A percentile compares a stretch with the other conserved stretches of the same genome.
Conservation (phyloP, 495 filamentous ascomycete genomes). For the Penicillium salamii region DNA sequence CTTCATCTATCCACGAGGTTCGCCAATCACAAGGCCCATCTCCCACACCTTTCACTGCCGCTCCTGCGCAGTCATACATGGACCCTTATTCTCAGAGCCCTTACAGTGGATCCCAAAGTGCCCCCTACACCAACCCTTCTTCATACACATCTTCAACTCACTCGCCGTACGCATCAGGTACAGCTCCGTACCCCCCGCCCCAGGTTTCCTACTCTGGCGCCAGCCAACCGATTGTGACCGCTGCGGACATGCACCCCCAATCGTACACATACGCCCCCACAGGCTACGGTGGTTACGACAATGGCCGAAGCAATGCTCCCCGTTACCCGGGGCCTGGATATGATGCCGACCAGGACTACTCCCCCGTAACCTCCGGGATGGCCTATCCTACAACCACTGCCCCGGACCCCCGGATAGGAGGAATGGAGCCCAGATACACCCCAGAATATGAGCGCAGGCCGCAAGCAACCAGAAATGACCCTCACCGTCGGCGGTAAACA, state of each 20-base stretch:
- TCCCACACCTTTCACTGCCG: conserved; percentile 38
- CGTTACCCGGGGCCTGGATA: conserved; percentile 47
- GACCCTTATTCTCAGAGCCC: conserved; percentile 36
- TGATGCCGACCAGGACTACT: conserved; percentile 45
- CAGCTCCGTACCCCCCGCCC: conserved; percentile 35
- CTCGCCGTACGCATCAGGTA: conserved; percentile 37
- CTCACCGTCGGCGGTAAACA: conserved; percentile 40
- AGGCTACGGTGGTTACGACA: conserved; percentile 40
- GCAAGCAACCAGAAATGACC: conserved; percentile 41
- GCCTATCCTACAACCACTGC: conserved; percentile 44
- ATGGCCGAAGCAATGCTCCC: conserved; percentile 44
- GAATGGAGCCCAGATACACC: conserved; percentile 50
- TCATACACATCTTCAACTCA: conserved; percentile 35
- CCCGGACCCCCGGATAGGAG: conserved; percentile 47
- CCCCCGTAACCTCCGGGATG: conserved; percentile 43
- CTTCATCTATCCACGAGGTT: conserved; percentile 35
- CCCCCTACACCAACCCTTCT: conserved; percentile 30
- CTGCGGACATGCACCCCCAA: conserved; percentile 37
- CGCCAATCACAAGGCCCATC: conserved; percentile 38
- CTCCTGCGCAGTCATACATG: conserved; percentile 34
- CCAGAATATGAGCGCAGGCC: conserved; percentile 47
- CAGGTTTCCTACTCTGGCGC: conserved; percentile 39
- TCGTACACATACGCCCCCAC: conserved; percentile 43
- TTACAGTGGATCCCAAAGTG: conserved; percentile 38
- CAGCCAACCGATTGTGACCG: conserved; percentile 36